Evolutionary conservation across 164 flowering plant species (phyloP), one percentile per base, ranked within the genome.

Genomic region (Buxus sempervirens): DNA sequence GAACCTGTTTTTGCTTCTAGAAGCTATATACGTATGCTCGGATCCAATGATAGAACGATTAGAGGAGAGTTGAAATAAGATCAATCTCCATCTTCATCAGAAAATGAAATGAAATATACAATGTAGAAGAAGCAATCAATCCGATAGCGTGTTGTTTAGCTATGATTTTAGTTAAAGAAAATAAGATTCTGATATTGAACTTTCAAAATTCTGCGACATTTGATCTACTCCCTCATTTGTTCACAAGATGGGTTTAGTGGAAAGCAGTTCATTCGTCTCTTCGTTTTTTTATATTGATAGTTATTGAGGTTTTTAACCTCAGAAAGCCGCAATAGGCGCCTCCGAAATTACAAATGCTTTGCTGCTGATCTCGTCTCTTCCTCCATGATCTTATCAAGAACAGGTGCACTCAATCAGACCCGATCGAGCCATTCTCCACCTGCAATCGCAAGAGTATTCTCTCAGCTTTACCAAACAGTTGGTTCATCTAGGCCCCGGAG

Each of bases 231-330:
- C 7, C 38, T 32, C 38, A 7, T 32, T 32, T 7, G 7, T 32
- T 32, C 5, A 32, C 7, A 7, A 32, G 38, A 3, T 32, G 3
- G 38, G 3, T 32, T 32, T 7, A 32, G 7, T 32, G 38, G 38
- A 3, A 32, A 32, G 5, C 7, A 32, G 3, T 32, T 32, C 38
- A 3, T 3, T 32, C 38, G 3, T 32, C 38, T 32, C 38, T 32
- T 32, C 7, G 87, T 73, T 51, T 91, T 18, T 71, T 79, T 41
- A 91, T 88, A 65, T 76, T 88, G 65, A 62, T 91, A 10, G 66
- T 70, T 2, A n/a, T n/a, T n/a, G n/a, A n/a, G n/a, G n/a, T n/a
- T 7, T 32, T 32, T 32, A 7, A 32, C 7, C 38, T 32, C 7
- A 7, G 38, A 32, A 32, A 32, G 3, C 38, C 38, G 3, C 38